A percentile compares a stretch with the other conserved stretches of the same genome.
Conservation (phyloP, 2,329 filamentous ascomycete species). For the Lizonia empirigonia region DNA sequence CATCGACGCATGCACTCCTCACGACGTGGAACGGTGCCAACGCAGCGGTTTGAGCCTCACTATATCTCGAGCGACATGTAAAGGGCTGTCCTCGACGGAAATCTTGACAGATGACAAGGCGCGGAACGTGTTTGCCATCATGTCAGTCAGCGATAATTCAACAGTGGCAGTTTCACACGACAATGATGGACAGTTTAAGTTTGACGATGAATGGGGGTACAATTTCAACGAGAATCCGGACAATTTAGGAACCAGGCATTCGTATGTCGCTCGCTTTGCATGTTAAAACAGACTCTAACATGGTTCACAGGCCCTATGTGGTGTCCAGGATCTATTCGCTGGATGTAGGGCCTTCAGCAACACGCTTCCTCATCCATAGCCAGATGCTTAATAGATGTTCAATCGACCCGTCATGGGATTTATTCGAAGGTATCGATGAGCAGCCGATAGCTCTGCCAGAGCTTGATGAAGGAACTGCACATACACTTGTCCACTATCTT, state of each 20-base stretch:
- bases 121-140: no score
- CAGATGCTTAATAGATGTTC: conserved; percentile 30
- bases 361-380: conserved; percentile 34
- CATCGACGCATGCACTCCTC: conserved; percentile 29
- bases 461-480: background rate
- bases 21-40: conserved; percentile 19
- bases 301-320: background rate
- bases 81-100: no score
- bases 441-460: conserved; percentile 1
- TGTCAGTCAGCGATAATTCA: background rate
- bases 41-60: conserved; percentile 33
- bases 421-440: no score
- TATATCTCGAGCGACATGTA: no score
- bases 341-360: conserved; percentile 26
- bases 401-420: conserved; percentile 26
- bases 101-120: no score
- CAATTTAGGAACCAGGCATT: background rate
- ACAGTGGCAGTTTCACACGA: background rate
- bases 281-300: background rate
- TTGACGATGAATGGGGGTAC: no score
- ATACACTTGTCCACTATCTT: conserved; percentile 5
- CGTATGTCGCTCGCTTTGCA: no score
- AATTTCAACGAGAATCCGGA: no score
- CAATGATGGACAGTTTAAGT: no score
- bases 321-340: conserved; percentile 7